These are phyloP conservation scores for Russula lepida DNA, from an alignment of 768 basidiomycete genomes.

Conservation along the genomic window DNA sequence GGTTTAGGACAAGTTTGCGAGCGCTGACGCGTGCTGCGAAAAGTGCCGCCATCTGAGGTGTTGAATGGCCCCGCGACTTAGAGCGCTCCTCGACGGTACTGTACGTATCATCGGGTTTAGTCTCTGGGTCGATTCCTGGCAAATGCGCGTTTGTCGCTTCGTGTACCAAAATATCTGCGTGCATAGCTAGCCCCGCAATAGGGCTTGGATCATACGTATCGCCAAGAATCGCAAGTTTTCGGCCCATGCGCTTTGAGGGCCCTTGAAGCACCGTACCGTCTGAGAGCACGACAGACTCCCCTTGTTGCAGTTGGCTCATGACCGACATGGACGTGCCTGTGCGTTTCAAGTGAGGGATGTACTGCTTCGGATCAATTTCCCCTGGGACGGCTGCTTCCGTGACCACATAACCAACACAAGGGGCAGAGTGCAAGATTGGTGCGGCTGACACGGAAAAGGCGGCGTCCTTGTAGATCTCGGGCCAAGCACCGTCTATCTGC, in stretches of 20 bases:
- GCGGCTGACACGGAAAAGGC: constrained; percentile 61
- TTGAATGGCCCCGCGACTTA: constrained; percentile 79
- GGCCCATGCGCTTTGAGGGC: constrained; percentile 54
- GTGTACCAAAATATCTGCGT: constrained; percentile 71
- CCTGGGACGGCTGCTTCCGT: constrained; percentile 63
- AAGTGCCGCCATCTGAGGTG: constrained; percentile 80
- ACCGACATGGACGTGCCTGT: constrained; percentile 61
- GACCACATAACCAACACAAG: constrained; percentile 75
- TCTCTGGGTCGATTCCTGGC: constrained; percentile 49
- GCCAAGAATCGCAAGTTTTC: constrained; percentile 75
- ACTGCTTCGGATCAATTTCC: constrained; percentile 62
- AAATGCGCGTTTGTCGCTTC: constrained; percentile 88
- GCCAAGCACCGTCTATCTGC: constrained; percentile 56
- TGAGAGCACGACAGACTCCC: constrained; percentile 50
- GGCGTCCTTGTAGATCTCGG: constrained; percentile 48
- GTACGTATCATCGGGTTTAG: constrained; percentile 52
- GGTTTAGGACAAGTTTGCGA: constrained; percentile 62
- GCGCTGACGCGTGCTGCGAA: constrained; percentile 67
- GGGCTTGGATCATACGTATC: constrained; percentile 79
- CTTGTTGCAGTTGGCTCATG: constrained; percentile 58
- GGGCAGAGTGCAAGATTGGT: constrained; percentile 71
- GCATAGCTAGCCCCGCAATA: constrained; percentile 49
- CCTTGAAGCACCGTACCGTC: constrained; percentile 70
- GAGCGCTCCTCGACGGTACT: constrained; percentile 54
- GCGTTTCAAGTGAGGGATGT: constrained; percentile 59